Base-by-base conservation (phyloP, 2,329 filamentous ascomycete genomes). In the Penicillium sp. region DNA sequence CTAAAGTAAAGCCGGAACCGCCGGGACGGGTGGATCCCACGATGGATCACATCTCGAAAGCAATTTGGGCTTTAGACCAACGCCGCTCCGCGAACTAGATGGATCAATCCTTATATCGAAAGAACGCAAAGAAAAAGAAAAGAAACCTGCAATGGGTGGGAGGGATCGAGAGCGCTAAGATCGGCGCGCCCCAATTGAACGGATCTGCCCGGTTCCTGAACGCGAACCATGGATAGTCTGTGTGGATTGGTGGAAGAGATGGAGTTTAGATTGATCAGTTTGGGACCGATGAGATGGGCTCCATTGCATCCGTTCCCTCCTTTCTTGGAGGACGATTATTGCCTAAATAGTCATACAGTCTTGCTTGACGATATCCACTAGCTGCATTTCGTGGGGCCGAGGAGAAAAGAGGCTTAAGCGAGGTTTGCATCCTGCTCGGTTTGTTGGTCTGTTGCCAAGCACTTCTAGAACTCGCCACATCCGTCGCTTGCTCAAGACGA, bases 181-280 rank as follows among this genome's bases (percentile, higher is more conserved):
- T 60, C 59, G 55, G 48, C n/a, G 31, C 39, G 48, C 11, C 53
- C 58, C 53, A 47, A 59, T 45, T 53, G 55, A 55, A 16, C 53
- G 44, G 62, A 63, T 63, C 61, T 62, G 50, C 45, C 57, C 53
- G 53, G 43, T 55, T 49, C 58, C 39, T 58, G 26, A 46, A 11
- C 31, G 45, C 50, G 50, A 61, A 59, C 59, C 43, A 50, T 29
- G 33, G 46, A 2, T 25, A 14, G 25, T 14, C 7, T 19, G 16
- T 33, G 8, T 39, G 46, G 19, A 48, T 21, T 2, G 25, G 29
- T 26, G n/a, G 44, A 19, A 9, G 16, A 46, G 23, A 26, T n/a
- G 25, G 26, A 10, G 43, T 19, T 26, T 19, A 16, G 14, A 46
- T 10, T 46, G 26, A 47, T 47, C 45, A 23, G 39, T 11, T 21